These are phyloP conservation scores for Aspergillus clavatus DNA, from an alignment of 2,329 filamentous ascomycete species.

Conservation along the genomic window DNA sequence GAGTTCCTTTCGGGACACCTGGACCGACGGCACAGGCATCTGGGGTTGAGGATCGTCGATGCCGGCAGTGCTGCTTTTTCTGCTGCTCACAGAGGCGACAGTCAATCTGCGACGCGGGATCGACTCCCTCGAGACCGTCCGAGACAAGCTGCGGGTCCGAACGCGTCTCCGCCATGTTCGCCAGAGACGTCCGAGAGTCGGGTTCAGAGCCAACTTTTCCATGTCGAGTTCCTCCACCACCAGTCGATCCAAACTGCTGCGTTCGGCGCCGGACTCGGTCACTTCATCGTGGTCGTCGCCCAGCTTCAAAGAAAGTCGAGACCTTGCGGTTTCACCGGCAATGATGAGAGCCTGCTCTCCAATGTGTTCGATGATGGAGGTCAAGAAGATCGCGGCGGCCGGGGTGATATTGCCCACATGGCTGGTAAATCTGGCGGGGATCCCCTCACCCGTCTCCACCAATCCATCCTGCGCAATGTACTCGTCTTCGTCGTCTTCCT, in stretches of 20 bases:
- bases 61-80: slow-evolving; percentile 36
- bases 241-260: slow-evolving; percentile 56
- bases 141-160: slow-evolving; percentile 32
- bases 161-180: slow-evolving; percentile 85
- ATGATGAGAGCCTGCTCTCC: slow-evolving; percentile 87
- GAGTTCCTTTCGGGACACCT: slow-evolving; percentile 20
- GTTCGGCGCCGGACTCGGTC: slow-evolving; percentile 39
- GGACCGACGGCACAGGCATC: slow-evolving; percentile 7
- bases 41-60: slow-evolving; percentile 26
- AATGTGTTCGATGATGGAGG: slow-evolving; percentile 88
- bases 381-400: slow-evolving; percentile 90
- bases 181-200: slow-evolving; percentile 85
- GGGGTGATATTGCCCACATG: slow-evolving; percentile 70
- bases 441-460: slow-evolving; percentile 48
- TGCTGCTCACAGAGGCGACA: slow-evolving; percentile 24
- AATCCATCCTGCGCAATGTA: slow-evolving; percentile 78
- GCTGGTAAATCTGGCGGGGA: slow-evolving; percentile 53
- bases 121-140: slow-evolving; percentile 41
- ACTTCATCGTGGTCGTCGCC: slow-evolving; percentile 56
- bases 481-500: slow-evolving; percentile 93
- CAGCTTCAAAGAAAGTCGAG: slow-evolving; percentile 27
- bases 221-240: slow-evolving; percentile 88
- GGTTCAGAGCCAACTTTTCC: slow-evolving; percentile 85
- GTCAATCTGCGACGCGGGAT: slow-evolving; percentile 29
- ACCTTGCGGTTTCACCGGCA: slow-evolving; percentile 73